Base-by-base conservation (phyloP, 75 land plant species). In the Azolla pinnata region DNA sequence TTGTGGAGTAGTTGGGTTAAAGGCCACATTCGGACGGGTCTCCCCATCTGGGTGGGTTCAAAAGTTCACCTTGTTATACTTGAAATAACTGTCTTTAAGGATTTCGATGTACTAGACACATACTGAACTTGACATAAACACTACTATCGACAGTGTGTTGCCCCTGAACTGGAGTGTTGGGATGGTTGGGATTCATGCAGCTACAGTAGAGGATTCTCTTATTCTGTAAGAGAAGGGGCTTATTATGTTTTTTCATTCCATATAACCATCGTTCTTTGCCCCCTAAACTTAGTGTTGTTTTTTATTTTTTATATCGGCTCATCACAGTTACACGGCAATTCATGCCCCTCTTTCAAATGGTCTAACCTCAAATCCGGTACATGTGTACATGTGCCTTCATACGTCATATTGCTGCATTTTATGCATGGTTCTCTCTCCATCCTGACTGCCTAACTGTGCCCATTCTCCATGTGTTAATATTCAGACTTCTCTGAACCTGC, bases 141-240 rank as follows among this genome's bases (percentile, higher is more conserved):
- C n/a, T n/a, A n/a, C n/a, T n/a, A n/a, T n/a, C n/a, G n/a, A n/a
- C 75, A 91, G 97, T 28, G 86, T 88, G 61, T 69, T 91, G 59
- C 97, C 97, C 7, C 59, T 91, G 32, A 87, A 91, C 67, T 91
- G 88, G 88, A 87, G 89, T 12, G 78, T 91, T 49, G 97, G 97
- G 33, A 81, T 75, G 79, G 66, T 85, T 64, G 97, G 97, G 24
- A 64, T 88, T 35, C 70, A 88, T 29, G 83, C 97, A 0, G 88
- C 68, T 24, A 81, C 88, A 8, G 76, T 88, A 34, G 97, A 91
- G 59, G 97, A 91, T 87, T 79, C 97, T 49, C 58, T 82, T 45
- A 84, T 91, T 34, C 73, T 75, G 97, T 91, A n/a, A n/a, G n/a
- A 7, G 42, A 38, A 38, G 14, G 42, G 42, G 42, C 7, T 7